Evolutionary conservation across 2,329 filamentous ascomycete species (phyloP), one percentile per base, ranked within the genome.

Genomic region (Xylaria sp.): DNA sequence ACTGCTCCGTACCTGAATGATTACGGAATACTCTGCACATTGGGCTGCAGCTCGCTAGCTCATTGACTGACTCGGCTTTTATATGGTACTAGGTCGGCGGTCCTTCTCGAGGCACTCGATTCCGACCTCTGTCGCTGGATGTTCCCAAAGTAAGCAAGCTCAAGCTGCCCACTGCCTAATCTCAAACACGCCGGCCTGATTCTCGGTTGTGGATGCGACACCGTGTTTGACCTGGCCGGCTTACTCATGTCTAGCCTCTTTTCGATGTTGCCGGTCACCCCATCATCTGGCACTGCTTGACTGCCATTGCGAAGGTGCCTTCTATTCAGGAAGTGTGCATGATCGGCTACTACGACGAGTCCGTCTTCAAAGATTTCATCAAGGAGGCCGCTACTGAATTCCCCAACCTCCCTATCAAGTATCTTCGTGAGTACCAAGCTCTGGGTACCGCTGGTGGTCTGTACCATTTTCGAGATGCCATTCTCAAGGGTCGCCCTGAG

Each of bases 391-490:
- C 86, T 62, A 85, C 85, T 74, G 89, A 91, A 73, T 96, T 96
- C 79, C 91, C 92, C 57, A 85, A 91, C 72, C 86, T 97, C 70
- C 86, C 87, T 69, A 91, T 97, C 78, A 91, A 92, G 76, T 99
- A 99, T 79, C 85, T 99, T 57, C 90, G 94, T 73, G 94, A 99
- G 81, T 99, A 99, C 80, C 89, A 96, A 76, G 92, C 94, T 60
- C 80, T 99, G 63, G 94, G 94, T 73, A 97, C 94, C 11, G 94
- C 94, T 35, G 94, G 94, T 68, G 94, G 94, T 63, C 85, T 99
- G 51, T 99, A 97, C 83, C 94, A 97, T 80, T 97, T 99, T 86
- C 91, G 94, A 73, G 94, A 99, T 84, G 91, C 91, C 66, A 97
- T 99, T 73, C 86, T 97, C 75, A 97, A 97, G 81, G 92, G 93